A percentile compares a stretch with the other conserved stretches of the same genome.
Evolutionary conservation across 306 rosid genomes (phyloP).

Genomic region (Biancaea sappan): DNA sequence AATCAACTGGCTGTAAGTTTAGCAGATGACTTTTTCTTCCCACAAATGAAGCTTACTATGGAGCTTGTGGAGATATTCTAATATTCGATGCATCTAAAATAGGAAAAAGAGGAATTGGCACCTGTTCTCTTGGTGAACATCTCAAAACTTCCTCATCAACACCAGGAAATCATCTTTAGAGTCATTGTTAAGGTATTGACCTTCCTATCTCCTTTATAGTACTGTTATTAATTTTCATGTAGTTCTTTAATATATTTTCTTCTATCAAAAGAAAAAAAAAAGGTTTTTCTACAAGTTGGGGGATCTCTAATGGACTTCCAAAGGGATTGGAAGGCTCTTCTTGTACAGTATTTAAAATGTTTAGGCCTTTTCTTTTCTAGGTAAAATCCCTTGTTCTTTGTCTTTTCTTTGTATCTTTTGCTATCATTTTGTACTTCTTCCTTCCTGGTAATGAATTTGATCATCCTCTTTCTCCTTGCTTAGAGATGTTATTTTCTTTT

Average conservation of each 20-base stretch:
- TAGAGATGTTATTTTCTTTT: neutral
- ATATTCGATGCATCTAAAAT: constrained; percentile 29
- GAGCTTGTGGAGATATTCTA: constrained; percentile 32
- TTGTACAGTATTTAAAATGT: no score
- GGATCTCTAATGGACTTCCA: no score
- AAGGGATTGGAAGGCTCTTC: no score
- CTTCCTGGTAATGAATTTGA: neutral
- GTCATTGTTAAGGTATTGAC: constrained; percentile 63
- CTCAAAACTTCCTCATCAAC: constrained; percentile 85
- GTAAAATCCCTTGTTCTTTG: no score
- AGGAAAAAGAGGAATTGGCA: constrained; percentile 85
- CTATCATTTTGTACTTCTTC: no score
- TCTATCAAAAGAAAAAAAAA: no score
- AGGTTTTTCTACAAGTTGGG: no score
- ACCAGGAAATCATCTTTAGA: constrained; percentile 91
- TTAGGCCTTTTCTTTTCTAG: no score
- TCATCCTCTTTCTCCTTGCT: neutral
- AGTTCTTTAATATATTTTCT: neutral
- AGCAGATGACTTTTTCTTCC: neutral
- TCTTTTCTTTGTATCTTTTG: no score
- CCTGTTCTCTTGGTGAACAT: constrained; percentile 73
- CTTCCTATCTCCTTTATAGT: constrained; percentile 10
- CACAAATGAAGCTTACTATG: constrained; percentile 7
- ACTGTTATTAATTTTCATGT: constrained; percentile 5
- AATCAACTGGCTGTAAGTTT: neutral